phyloP scores from a whole-genome alignment of 2,329 filamentous ascomycete genomes.

The Diaporthe sp. region DNA sequence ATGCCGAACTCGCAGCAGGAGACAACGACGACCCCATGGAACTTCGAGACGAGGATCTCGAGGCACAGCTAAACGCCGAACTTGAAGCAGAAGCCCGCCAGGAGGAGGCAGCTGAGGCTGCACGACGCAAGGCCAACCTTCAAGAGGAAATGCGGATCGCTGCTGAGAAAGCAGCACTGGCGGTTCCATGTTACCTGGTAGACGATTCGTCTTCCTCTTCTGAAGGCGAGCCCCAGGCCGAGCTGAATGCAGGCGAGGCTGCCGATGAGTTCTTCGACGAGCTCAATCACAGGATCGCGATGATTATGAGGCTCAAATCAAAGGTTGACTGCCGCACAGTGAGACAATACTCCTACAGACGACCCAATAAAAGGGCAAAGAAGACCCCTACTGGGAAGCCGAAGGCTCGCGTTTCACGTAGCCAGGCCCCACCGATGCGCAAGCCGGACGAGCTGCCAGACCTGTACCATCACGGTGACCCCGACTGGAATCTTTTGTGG shows the following conservation, averaged over 20 bases:
- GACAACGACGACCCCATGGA: too few species aligned
- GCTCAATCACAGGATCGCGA: not conserved
- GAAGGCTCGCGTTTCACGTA: not conserved
- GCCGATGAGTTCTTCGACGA: not conserved
- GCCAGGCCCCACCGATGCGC: not conserved
- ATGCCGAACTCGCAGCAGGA: too few species aligned
- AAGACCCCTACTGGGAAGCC: not conserved
- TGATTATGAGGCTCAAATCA: not conserved
- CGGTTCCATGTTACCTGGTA: not conserved
- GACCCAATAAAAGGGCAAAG: not conserved
- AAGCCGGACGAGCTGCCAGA: not conserved
- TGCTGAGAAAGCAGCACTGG: not conserved
- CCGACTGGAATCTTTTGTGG: constrained; percentile 11
- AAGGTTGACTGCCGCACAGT: not conserved
- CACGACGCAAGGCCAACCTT: not conserved
- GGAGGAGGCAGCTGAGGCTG: not conserved
- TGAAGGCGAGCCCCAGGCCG: not conserved
- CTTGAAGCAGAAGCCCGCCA: not conserved
- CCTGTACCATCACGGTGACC: constrained; percentile 12
- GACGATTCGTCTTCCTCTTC: not conserved
- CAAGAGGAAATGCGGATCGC: not conserved
- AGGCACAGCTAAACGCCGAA: not conserved
- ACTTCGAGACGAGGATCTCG: not conserved
- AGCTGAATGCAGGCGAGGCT: not conserved
- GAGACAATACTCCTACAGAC: not conserved